A percentile compares a stretch with the other conserved stretches of the same genome.
phyloP scores from a whole-genome alignment of 176 grass and related monocot genomes.

The Pontederia paniculata region DNA sequence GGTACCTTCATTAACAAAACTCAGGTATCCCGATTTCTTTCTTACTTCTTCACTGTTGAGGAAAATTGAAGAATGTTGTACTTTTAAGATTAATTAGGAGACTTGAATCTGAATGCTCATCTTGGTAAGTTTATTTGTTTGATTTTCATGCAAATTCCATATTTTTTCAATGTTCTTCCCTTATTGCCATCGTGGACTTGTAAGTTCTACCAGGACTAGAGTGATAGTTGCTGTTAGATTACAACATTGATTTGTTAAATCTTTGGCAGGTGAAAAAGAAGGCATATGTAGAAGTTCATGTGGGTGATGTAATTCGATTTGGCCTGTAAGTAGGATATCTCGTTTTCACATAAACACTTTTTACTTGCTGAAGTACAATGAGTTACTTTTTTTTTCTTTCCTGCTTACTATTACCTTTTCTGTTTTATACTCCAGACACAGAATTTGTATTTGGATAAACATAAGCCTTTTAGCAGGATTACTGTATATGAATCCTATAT shows the following conservation, averaged over 20 bases:
- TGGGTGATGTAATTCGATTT: conserved; percentile 91
- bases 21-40: conserved; percentile 28
- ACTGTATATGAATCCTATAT: no score
- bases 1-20: conserved; percentile 87
- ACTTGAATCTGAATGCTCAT: no score
- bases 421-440: no score
- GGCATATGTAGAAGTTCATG: conserved; percentile 62
- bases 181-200: background rate
- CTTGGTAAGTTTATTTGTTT: no score
- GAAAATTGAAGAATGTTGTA: no score
- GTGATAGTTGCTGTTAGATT: background rate
- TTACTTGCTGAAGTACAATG: background rate
- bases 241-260: conserved; percentile 13
- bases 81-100: no score
- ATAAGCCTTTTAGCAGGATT: no score
- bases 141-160: no score
- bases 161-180: no score
- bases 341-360: background rate
- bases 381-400: background rate
- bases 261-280: conserved; percentile 61
- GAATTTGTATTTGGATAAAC: no score
- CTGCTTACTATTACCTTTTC: conserved; percentile 8
- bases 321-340: conserved; percentile 71
- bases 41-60: background rate
- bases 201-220: background rate